Percentiles rank a stretch among this genome's conserved stretches.
Evolutionary conservation across 441 rosid genomes (phyloP).

Genomic region (Populus hybrid): DNA sequence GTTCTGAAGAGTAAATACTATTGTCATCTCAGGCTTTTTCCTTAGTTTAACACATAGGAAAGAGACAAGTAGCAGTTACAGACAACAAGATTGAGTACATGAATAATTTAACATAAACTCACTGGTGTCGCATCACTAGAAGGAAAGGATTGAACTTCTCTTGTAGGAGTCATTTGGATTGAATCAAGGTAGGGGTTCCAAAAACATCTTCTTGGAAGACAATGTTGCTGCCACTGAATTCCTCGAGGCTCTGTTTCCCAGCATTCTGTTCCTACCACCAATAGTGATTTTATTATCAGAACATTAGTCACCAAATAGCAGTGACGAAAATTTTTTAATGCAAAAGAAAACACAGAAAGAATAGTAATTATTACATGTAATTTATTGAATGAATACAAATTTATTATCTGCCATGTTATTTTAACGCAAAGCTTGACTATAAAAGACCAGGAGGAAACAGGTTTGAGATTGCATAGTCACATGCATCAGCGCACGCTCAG

Average conservation of each 20-base stretch:
- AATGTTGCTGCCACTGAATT: conserved; percentile 35
- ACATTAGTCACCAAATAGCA: not conserved
- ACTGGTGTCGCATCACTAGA: conserved; percentile 50
- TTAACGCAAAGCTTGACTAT: not conserved
- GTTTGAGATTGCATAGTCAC: not conserved
- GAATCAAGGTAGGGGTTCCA: conserved; percentile 76
- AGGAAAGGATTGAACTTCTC: conserved; percentile 61
- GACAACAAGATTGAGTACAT: not conserved
- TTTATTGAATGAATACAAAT: not conserved
- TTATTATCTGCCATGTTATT: not conserved
- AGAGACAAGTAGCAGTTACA: not conserved
- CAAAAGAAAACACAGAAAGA: not conserved
- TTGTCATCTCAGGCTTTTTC: not conserved
- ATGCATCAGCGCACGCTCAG: not conserved
- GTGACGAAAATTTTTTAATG: conserved; percentile 1
- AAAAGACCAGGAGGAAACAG: not conserved
- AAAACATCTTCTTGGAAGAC: conserved; percentile 38
- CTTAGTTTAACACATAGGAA: not conserved
- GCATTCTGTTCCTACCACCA: conserved; percentile 29
- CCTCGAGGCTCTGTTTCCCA: conserved; percentile 41
- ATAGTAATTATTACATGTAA: not conserved
- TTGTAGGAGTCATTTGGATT: conserved; percentile 65
- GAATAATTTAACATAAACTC: conserved; percentile 36
- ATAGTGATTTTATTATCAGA: conserved; percentile 10
- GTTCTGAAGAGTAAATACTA: not conserved